phyloP scores from a whole-genome alignment of 208 protist species.

The Trypanosoma melophagium region DNA sequence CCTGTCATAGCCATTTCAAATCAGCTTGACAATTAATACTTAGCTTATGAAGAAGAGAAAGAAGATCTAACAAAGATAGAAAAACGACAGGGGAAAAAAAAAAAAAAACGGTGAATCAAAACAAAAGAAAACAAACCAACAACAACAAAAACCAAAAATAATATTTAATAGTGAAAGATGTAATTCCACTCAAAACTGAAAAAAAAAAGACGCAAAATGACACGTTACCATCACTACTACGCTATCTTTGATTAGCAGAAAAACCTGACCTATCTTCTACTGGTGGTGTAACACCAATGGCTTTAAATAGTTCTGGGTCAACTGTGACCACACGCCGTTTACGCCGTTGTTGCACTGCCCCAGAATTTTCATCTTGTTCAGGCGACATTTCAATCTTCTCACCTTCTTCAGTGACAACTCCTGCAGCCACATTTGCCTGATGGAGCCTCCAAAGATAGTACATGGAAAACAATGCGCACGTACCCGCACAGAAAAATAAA shows the following conservation, averaged over 20 bases:
- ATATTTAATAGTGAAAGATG: too few species aligned
- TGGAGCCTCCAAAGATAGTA: constrained; percentile 84
- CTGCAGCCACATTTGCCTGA: constrained; percentile 62
- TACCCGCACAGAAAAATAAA: constrained; percentile 71
- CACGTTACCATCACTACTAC: background rate
- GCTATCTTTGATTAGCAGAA: background rate
- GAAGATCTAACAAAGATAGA: background rate
- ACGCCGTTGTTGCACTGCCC: constrained; percentile 32
- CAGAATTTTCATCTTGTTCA: constrained; percentile 33
- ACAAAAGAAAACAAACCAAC: too few species aligned
- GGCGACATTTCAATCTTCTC: constrained; percentile 36
- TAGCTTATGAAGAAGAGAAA: background rate
- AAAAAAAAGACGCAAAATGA: too few species aligned
- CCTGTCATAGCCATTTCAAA: constrained; percentile 27
- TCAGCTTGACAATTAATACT: background rate
- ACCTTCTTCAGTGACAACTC: constrained; percentile 56
- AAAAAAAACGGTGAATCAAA: background rate
- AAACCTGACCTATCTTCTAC: background rate
- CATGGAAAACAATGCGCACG: constrained; percentile 54
- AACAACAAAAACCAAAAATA: too few species aligned
- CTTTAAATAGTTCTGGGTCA: constrained; percentile 57
- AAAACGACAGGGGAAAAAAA: background rate
- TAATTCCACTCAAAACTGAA: too few species aligned
- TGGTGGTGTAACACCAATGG: constrained; percentile 17
- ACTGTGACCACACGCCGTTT: constrained; percentile 59